phyloP scores from a whole-genome alignment of 345 rosid species.

The Populus ilicifolia region DNA sequence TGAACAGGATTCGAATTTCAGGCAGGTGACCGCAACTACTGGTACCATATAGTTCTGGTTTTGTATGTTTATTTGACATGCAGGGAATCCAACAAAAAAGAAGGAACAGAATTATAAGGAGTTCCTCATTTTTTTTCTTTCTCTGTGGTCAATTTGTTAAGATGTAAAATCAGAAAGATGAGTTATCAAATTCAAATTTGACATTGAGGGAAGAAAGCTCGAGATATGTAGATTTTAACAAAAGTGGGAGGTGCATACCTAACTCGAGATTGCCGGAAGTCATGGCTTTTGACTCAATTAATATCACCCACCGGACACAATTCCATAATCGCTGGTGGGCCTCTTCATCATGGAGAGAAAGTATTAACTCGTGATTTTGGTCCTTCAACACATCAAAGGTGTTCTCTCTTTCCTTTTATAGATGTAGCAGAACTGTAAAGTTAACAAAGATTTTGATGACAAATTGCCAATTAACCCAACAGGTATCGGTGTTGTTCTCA shows the following conservation, averaged over 20 bases:
- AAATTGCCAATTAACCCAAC: too few species aligned
- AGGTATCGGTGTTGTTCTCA: too few species aligned
- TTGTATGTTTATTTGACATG: not conserved
- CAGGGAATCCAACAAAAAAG: too few species aligned
- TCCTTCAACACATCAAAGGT: not conserved
- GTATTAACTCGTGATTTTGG: not conserved
- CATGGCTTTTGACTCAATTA: slow-evolving; percentile 11
- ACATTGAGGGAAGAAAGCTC: not conserved
- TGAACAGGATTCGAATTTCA: not conserved
- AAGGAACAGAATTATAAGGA: not conserved
- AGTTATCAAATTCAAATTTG: not conserved
- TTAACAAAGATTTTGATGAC: not conserved
- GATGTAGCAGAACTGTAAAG: not conserved
- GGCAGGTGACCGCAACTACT: not conserved
- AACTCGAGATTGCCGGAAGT: not conserved
- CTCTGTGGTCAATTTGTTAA: not conserved
- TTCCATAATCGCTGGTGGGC: not conserved
- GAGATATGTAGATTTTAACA: not conserved
- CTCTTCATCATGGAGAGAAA: not conserved
- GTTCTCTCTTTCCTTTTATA: not conserved
- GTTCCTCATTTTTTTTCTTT: too few species aligned
- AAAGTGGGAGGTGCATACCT: not conserved
- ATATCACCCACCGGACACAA: not conserved
- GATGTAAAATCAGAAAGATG: not conserved
- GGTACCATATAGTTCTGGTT: not conserved